Evolutionary conservation across 352 stramenopile genomes (phyloP).

Genomic region (Aphanomyces cochlioides): DNA sequence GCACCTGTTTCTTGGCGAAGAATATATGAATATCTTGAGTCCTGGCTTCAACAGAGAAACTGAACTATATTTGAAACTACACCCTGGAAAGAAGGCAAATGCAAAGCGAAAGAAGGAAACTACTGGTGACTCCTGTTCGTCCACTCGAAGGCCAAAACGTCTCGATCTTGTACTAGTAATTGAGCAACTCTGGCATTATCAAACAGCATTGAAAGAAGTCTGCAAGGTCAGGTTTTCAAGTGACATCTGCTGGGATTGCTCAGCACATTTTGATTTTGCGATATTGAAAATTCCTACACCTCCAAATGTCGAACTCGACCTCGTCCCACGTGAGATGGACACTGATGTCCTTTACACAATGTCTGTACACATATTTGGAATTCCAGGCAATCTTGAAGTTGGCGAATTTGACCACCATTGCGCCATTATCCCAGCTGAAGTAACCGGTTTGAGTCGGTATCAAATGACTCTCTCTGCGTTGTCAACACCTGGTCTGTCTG

Average conservation of each 20-base stretch:
- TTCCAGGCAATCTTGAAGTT: constrained; percentile 30
- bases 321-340: constrained; percentile 25
- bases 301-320: constrained; percentile 22
- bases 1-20: constrained; percentile 32
- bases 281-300: constrained; percentile 39
- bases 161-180: constrained; percentile 32
- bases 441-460: constrained; percentile 34
- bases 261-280: constrained; percentile 35
- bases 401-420: constrained; percentile 31
- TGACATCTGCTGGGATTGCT: constrained; percentile 38
- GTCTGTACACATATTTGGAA: constrained; percentile 36
- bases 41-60: constrained; percentile 38
- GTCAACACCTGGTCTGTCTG: constrained; percentile 34
- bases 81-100: constrained; percentile 33
- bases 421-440: constrained; percentile 38
- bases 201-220: constrained; percentile 31
- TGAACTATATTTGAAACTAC: constrained; percentile 32
- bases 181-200: constrained; percentile 29
- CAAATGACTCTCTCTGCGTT: constrained; percentile 39
- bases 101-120: constrained; percentile 29
- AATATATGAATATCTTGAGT: constrained; percentile 36
- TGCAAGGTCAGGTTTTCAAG: constrained; percentile 32
- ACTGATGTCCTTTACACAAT: constrained; percentile 25
- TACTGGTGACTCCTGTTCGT: constrained; percentile 4
- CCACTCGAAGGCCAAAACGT: constrained; percentile 1